Base-by-base conservation (phyloP, 2,329 filamentous ascomycete genomes). In the Alternaria solani region DNA sequence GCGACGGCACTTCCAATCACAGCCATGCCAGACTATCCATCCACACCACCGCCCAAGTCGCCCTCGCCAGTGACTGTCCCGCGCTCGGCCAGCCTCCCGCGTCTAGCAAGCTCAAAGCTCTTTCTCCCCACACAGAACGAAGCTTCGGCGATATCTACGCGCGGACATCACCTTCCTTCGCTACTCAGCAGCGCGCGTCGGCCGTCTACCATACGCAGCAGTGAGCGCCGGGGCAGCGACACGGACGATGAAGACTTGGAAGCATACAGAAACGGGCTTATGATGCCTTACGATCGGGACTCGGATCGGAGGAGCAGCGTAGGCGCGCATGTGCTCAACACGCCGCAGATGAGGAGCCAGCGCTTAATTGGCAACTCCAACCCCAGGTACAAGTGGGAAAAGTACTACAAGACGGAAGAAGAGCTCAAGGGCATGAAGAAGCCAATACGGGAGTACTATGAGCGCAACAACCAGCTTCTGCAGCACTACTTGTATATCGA, bases 401-500 rank as follows among this genome's bases (percentile, higher is more conserved):
- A 85, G 62, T 97, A 97, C 77, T 96, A 91, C 87, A 96, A 92
- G 77, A 87, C 88, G 0, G 88, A 93, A 30, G 89, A 91, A 28
- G 86, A 96, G 74, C 82, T 97, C 65, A 86, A 86, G 66, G 75
- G 79, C 57, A 90, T 96, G 86, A 87, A 86, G 73, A 91, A 89
- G 75, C 84, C 88, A n/a, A 79, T 96, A 61, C 91, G 93, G 47
- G 75, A 89, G 72, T 97, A 97, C 81, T 96, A 98, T 74, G 90
- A 96, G 82, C 88, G 92, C 43, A 94, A 89, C 74, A 98, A 98
- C 80, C 89, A 89, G 68, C 84, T 97, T 43, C 88, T 98, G 60
- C 91, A 95, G 77, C 91, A 96, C 76, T 98, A 97, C 77, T 84
- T 96, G 64, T 97, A 96, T 77, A 97, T 97, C 70, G 94, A 97